phyloP scores from a whole-genome alignment of 2,329 filamentous ascomycete genomes.

The Coniochaeta prunicola region DNA sequence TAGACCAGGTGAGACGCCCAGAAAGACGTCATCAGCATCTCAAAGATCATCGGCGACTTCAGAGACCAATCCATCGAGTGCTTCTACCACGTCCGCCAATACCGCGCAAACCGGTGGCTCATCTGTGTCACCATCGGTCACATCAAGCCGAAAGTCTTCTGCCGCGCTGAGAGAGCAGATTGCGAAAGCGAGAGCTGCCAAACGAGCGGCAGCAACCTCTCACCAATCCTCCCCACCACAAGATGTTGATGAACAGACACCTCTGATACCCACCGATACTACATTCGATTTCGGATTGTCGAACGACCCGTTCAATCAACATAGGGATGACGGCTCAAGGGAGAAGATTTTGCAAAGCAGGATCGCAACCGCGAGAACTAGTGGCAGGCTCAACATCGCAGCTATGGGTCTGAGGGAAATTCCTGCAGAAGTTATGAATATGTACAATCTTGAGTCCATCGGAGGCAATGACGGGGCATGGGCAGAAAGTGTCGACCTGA shows the following conservation, averaged over 20 bases:
- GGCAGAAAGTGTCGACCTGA: conserved; percentile 88
- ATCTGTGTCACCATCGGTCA: conserved; percentile 19
- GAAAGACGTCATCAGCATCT: conserved; percentile 31
- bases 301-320: conserved; percentile 66
- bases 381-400: conserved; percentile 81
- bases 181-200: conserved; percentile 82
- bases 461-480: conserved; percentile 61
- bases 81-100: conserved; percentile 25
- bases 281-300: conserved; percentile 51
- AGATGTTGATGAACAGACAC: conserved; percentile 18
- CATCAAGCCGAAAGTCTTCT: conserved; percentile 58
- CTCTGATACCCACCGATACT: conserved; percentile 38
- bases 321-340: conserved; percentile 46
- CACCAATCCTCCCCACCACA: conserved; percentile 22
- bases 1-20: conserved; percentile 20
- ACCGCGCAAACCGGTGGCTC: conserved; percentile 29
- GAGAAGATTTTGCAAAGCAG: conserved; percentile 67
- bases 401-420: conserved; percentile 74
- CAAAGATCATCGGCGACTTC: conserved; percentile 29
- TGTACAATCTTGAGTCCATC: conserved; percentile 75
- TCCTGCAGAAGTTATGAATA: conserved; percentile 74
- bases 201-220: conserved; percentile 47
- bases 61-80: conserved; percentile 24
- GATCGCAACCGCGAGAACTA: conserved; percentile 63
- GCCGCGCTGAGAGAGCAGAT: conserved; percentile 81